These are phyloP conservation scores for Juglanconis sp. DNA, from an alignment of 2,329 filamentous ascomycete genomes.

Conservation along the genomic window DNA sequence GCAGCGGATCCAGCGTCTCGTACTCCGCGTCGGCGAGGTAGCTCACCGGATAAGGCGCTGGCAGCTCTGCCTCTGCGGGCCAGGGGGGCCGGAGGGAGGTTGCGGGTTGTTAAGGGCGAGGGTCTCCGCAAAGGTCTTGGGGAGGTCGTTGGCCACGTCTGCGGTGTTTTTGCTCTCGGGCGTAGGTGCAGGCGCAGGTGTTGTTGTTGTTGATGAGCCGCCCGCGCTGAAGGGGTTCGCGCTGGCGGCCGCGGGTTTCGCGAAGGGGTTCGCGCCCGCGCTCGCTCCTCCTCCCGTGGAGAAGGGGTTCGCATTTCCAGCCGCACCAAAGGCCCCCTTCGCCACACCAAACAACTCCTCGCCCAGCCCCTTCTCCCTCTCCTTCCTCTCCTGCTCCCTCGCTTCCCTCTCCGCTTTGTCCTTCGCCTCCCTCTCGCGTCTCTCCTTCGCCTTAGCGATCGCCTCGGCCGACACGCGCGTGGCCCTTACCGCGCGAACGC, in stretches of 20 bases:
- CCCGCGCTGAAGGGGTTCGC: conserved; percentile 41
- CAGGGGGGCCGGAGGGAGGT: conserved; percentile 52
- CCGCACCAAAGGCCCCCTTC: conserved; percentile 31
- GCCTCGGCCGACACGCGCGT: conserved; percentile 53
- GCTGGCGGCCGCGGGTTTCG: conserved; percentile 35
- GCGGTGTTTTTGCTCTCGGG: not conserved
- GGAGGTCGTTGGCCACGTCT: conserved; percentile 36
- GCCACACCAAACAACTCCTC: conserved; percentile 69
- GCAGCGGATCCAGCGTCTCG: conserved; percentile 71
- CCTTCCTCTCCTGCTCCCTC: conserved; percentile 25
- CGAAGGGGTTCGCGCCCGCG: conserved; percentile 59
- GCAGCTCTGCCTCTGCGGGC: conserved; percentile 65
- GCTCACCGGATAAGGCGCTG: conserved; percentile 69
- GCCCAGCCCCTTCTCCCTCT: conserved; percentile 49
- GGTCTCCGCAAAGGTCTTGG: conserved; percentile 68
- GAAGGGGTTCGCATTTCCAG: conserved; percentile 57
- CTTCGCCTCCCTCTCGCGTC: conserved; percentile 32
- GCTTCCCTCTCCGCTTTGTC: conserved; percentile 30
- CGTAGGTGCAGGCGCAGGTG: conserved; percentile 18
- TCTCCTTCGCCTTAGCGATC: conserved; percentile 23
- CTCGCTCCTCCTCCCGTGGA: conserved; percentile 40
- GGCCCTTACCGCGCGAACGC: conserved; percentile 71
- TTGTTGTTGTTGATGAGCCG: conserved; percentile 22
- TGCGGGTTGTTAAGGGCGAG: conserved; percentile 67
- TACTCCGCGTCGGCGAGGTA: conserved; percentile 87